phyloP scores from a whole-genome alignment of 306 rosid genomes.

The Pterocarpus santalinus region DNA sequence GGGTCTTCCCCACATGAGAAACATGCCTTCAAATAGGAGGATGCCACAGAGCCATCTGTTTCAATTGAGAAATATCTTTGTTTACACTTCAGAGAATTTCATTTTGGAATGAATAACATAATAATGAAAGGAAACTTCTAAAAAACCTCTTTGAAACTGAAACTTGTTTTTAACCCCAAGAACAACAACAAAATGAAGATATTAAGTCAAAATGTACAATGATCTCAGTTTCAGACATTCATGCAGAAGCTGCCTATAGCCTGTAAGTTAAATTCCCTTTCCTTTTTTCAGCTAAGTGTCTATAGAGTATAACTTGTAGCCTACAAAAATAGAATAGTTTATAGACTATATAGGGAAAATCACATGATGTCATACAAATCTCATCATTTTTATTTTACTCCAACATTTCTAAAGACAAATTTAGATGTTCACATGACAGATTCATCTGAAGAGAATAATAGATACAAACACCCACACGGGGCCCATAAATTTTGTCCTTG shows the following conservation, averaged over 20 bases:
- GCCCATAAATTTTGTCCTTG: constrained; percentile 15
- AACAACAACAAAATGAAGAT: constrained; percentile 26
- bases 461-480: not conserved
- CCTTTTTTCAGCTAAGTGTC: constrained; percentile 5
- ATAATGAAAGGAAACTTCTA: constrained; percentile 39
- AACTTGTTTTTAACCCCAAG: constrained; percentile 57
- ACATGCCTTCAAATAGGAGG: constrained; percentile 73
- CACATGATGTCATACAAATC: constrained; percentile 15
- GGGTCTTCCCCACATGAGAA: constrained; percentile 94
- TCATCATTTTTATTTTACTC: constrained; percentile 3
- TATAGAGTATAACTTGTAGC: constrained; percentile 19
- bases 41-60: constrained; percentile 65
- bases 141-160: constrained; percentile 28
- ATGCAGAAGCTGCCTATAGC: not conserved
- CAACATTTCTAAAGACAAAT: not conserved
- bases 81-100: constrained; percentile 47
- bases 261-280: constrained; percentile 13
- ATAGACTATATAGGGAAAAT: constrained; percentile 5
- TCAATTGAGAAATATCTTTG: constrained; percentile 43
- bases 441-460: not conserved
- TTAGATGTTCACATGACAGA: not conserved
- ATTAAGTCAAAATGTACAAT: constrained; percentile 1
- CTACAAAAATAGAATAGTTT: not conserved
- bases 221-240: constrained; percentile 27
- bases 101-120: constrained; percentile 38